Percentiles rank a stretch among this genome's conserved stretches.
Conservation (phyloP, 2,329 filamentous ascomycete species). For the Ascochyta pisi region DNA sequence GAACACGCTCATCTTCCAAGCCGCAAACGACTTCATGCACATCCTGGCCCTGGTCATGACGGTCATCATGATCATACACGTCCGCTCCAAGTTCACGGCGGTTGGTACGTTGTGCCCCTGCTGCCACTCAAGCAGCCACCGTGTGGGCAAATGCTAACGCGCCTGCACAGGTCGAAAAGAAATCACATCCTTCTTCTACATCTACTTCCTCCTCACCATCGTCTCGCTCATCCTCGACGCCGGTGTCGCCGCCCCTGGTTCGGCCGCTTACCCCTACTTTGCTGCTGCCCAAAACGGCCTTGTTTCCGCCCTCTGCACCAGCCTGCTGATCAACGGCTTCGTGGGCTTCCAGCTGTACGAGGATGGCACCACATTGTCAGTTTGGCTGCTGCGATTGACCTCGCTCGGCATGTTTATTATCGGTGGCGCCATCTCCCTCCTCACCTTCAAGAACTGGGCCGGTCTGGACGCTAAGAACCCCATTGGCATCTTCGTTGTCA, state of each 20-base stretch:
- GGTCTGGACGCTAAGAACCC: slow-evolving; percentile 86
- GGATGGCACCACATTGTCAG: slow-evolving; percentile 89
- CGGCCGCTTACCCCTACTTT: slow-evolving; percentile 85
- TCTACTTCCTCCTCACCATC: slow-evolving; percentile 90
- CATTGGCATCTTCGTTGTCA: slow-evolving; percentile 84
- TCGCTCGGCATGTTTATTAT: slow-evolving; percentile 84
- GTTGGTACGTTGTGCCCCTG: slow-evolving; percentile 75
- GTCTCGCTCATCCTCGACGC: slow-evolving; percentile 90
- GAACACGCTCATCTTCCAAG: slow-evolving; percentile 98
- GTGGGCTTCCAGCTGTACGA: slow-evolving; percentile 98
- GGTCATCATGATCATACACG: slow-evolving; percentile 95
- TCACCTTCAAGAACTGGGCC: slow-evolving; percentile 92
- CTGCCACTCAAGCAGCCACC: slow-evolving; percentile 52
- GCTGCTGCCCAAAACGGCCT: slow-evolving; percentile 86
- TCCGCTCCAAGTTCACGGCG: slow-evolving; percentile 96
- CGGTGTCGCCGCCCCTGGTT: slow-evolving; percentile 86
- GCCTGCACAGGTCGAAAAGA: slow-evolving; percentile 65
- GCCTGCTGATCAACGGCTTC: slow-evolving; percentile 94
- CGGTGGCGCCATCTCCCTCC: slow-evolving; percentile 83
- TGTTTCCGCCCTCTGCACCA: slow-evolving; percentile 83
- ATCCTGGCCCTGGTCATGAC: slow-evolving; percentile 92
- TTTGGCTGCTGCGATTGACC: slow-evolving; percentile 86
- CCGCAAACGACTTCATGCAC: slow-evolving; percentile 88
- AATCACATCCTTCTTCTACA: slow-evolving; percentile 92
- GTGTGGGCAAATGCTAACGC: slow-evolving; percentile 22